phyloP scores from a whole-genome alignment of 179 eudicot species.

The Silene vulgaris region DNA sequence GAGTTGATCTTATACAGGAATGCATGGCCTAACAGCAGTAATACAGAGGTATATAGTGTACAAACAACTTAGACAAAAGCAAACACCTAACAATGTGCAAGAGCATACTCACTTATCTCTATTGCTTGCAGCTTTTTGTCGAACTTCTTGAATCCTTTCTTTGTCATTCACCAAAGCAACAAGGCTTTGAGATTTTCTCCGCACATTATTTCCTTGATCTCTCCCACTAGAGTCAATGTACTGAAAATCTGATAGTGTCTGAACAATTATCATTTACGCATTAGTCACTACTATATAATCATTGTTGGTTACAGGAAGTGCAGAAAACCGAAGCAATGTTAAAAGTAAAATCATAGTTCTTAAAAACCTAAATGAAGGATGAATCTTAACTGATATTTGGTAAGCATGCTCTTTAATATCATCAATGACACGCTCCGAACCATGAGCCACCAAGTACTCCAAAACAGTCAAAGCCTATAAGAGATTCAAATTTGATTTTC shows the following conservation, averaged over 20 bases:
- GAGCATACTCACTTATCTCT: slow-evolving; percentile 78
- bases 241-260: slow-evolving; percentile 91
- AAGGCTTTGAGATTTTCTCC: slow-evolving; percentile 93
- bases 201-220: slow-evolving; percentile 91
- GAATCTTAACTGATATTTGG: slow-evolving; percentile 68
- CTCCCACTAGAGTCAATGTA: slow-evolving; percentile 89
- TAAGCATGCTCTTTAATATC: slow-evolving; percentile 92
- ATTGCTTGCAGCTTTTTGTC: slow-evolving; percentile 89
- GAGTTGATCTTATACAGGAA: no score
- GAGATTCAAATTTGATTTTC: slow-evolving; percentile 12
- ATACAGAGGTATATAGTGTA: no score
- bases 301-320: background rate
- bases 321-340: background rate
- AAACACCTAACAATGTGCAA: background rate
- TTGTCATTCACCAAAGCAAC: slow-evolving; percentile 88
- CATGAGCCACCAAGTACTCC: slow-evolving; percentile 93
- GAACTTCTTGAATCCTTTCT: slow-evolving; percentile 85
- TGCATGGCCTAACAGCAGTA: no score
- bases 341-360: slow-evolving; percentile 3
- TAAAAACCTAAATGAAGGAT: slow-evolving; percentile 15
- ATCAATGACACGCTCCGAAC: slow-evolving; percentile 91
- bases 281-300: background rate
- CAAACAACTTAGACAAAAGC: background rate
- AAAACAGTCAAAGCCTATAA: slow-evolving; percentile 82
- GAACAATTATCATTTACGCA: slow-evolving; percentile 20